A percentile compares a stretch with the other conserved stretches of the same genome.
phyloP scores from a whole-genome alignment of 345 rosid genomes.

The Dimocarpus longan region DNA sequence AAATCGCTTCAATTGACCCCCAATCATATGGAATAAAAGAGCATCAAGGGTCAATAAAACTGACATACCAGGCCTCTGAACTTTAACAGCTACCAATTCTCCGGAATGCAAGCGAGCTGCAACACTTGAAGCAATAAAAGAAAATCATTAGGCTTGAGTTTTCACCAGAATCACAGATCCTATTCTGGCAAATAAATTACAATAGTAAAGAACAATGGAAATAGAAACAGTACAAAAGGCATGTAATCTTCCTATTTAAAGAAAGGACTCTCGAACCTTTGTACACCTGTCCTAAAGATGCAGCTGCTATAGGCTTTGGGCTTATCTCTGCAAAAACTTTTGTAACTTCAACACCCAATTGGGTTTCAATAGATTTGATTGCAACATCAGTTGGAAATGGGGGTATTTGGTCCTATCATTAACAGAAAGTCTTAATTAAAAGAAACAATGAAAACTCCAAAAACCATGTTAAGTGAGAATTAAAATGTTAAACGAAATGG shows the following conservation, averaged over 20 bases:
- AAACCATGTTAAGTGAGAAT: background rate
- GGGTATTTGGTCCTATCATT: slow-evolving; percentile 86
- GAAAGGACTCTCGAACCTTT: slow-evolving; percentile 65
- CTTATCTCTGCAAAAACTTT: slow-evolving; percentile 84
- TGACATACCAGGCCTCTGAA: slow-evolving; percentile 95
- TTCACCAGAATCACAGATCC: slow-evolving; percentile 2
- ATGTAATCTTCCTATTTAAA: slow-evolving; percentile 13
- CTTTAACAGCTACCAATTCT: slow-evolving; percentile 96
- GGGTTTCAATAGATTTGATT: slow-evolving; percentile 76
- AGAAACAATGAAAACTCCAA: background rate
- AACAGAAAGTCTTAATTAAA: slow-evolving; percentile 20
- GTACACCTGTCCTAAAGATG: slow-evolving; percentile 97
- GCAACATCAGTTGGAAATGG: slow-evolving; percentile 83
- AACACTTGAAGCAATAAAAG: slow-evolving; percentile 50
- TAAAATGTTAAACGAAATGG: slow-evolving; percentile 8
- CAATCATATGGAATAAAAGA: slow-evolving; percentile 80
- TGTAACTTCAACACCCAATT: slow-evolving; percentile 71
- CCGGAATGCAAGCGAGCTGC: slow-evolving; percentile 98
- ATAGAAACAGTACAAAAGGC: slow-evolving; percentile 7
- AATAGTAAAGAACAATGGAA: background rate
- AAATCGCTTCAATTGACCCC: slow-evolving; percentile 95
- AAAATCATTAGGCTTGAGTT: slow-evolving; percentile 32
- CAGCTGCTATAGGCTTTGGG: slow-evolving; percentile 88
- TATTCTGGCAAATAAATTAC: slow-evolving; percentile 2
- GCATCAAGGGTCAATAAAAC: slow-evolving; percentile 90